phyloP scores from a whole-genome alignment of 2,329 filamentous ascomycete genomes.

The Ophiostoma sp. region DNA sequence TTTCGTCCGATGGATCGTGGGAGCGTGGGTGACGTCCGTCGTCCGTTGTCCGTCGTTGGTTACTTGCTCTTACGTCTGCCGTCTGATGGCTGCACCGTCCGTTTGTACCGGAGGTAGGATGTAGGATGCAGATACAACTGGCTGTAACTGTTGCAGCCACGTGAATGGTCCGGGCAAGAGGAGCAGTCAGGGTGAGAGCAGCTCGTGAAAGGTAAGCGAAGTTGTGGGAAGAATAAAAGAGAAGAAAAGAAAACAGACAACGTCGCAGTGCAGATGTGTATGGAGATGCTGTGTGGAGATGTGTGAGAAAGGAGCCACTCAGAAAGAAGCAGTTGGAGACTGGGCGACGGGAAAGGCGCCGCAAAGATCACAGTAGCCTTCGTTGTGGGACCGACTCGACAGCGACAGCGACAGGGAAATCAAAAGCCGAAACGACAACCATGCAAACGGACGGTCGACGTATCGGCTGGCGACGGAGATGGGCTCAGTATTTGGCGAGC shows the following conservation, averaged over 20 bases:
- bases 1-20: not conserved
- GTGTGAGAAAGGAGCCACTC: not conserved
- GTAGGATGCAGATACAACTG: not conserved
- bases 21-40: not conserved
- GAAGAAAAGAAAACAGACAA: not conserved
- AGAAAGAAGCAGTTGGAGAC: not conserved
- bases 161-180: not conserved
- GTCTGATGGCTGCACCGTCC: not conserved
- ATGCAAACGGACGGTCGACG: not conserved
- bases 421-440: not conserved
- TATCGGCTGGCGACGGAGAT: not conserved
- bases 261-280: constrained; percentile 5
- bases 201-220: not conserved
- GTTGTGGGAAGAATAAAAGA: not conserved
- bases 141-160: not conserved
- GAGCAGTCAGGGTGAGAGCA: not conserved
- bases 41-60: not conserved
- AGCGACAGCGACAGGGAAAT: not conserved
- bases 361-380: not conserved
- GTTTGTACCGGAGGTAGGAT: not conserved
- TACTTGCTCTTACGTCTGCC: not conserved
- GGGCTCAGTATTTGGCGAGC: not conserved
- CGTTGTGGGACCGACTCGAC: not conserved
- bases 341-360: not conserved
- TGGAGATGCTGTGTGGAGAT: not conserved